These are phyloP conservation scores for Pichia californica DNA, from an alignment of 805 yeast species.

Conservation along the genomic window DNA sequence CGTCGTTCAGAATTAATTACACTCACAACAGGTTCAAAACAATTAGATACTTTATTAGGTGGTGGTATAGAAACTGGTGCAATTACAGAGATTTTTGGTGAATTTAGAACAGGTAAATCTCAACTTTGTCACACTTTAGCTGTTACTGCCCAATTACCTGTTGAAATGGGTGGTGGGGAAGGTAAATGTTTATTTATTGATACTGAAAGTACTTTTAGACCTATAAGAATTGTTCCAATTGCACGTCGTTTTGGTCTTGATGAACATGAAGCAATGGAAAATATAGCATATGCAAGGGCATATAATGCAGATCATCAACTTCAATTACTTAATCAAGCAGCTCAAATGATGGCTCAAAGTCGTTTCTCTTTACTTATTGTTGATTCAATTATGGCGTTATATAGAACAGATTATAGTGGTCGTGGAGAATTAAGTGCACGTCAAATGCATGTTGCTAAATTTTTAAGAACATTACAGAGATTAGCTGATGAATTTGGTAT, in stretches of 20 bases:
- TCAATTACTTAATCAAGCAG: conserved; percentile 80
- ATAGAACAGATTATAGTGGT: conserved; percentile 91
- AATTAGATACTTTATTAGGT: conserved; percentile 84
- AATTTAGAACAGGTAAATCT: conserved; percentile 95
- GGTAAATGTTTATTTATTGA: conserved; percentile 95
- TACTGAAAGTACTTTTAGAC: conserved; percentile 96
- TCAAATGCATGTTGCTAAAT: conserved; percentile 89
- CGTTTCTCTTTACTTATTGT: conserved; percentile 85
- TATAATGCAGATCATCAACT: conserved; percentile 95
- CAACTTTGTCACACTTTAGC: conserved; percentile 96
- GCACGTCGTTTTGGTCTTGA: conserved; percentile 88
- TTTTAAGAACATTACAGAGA: conserved; percentile 84
- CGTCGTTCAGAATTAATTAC: conserved; percentile 88
- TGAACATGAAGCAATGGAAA: conserved; percentile 91
- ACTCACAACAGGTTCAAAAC: conserved; percentile 92
- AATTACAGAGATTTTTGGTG: conserved; percentile 94
- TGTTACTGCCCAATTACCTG: conserved; percentile 92
- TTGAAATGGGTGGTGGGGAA: conserved; percentile 98
- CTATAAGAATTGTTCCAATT: conserved; percentile 80
- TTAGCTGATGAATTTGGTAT: conserved; percentile 97
- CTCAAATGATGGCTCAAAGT: conserved; percentile 93
- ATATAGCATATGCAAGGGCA: conserved; percentile 96
- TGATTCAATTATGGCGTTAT: conserved; percentile 96
- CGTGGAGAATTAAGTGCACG: conserved; percentile 94
- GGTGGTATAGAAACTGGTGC: conserved; percentile 98